Percentiles rank a stretch among this genome's conserved stretches.
Evolutionary conservation across 169 alveolate genomes (phyloP).

Genomic region (Plasmodium reichenowi): DNA sequence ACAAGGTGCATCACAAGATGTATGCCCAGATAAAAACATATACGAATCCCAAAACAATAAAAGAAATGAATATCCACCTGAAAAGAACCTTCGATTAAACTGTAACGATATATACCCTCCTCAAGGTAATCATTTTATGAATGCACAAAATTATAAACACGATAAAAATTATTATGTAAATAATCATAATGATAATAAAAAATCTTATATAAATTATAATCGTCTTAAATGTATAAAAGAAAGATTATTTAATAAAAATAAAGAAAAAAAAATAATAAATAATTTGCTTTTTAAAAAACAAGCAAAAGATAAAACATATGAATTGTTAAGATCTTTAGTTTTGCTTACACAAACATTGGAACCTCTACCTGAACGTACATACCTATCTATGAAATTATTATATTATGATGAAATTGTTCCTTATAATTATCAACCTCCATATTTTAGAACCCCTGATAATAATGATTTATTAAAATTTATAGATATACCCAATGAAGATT

Average conservation of each 20-base stretch:
- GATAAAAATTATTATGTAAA: background rate
- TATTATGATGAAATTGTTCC: conserved; percentile 89
- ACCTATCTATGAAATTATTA: conserved; percentile 86
- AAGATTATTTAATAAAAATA: conserved; percentile 73
- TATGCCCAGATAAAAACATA: no score
- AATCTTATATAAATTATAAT: conserved; percentile 15
- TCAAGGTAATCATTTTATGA: background rate
- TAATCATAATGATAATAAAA: conserved; percentile 2
- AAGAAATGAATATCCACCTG: no score
- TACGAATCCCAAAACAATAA: no score
- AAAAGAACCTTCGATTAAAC: background rate
- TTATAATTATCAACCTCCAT: conserved; percentile 87
- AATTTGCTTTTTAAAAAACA: conserved; percentile 78
- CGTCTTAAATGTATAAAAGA: conserved; percentile 33
- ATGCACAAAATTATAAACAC: background rate
- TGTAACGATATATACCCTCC: background rate
- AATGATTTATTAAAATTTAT: conserved; percentile 78
- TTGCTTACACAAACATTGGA: conserved; percentile 87
- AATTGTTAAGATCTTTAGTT: conserved; percentile 83
- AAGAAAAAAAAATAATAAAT: conserved; percentile 71
- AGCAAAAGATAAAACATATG: conserved; percentile 80
- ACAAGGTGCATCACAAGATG: no score
- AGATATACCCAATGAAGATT: conserved; percentile 79
- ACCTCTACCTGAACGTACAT: conserved; percentile 88
- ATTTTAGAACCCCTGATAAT: conserved; percentile 83